Conservation (phyloP, 306 rosid species). For the Arachis hypogaea region DNA sequence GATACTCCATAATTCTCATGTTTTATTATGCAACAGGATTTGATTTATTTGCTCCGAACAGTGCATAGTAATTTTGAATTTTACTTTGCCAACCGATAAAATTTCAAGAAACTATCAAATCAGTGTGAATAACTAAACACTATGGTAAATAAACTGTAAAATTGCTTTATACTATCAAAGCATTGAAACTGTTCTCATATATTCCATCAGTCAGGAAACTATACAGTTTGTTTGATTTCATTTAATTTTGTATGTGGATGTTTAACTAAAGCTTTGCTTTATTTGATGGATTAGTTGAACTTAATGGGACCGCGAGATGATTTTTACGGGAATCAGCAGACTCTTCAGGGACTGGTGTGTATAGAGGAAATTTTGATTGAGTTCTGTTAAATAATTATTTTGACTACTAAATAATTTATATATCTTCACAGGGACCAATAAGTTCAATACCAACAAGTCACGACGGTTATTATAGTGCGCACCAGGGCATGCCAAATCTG, state of each 20-base stretch:
- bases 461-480: constrained; percentile 82
- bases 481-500: constrained; percentile 90
- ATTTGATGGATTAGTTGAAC: constrained; percentile 70
- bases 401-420: constrained; percentile 33
- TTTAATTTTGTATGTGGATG: neutral
- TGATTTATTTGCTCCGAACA: too few relatives aligned
- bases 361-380: constrained; percentile 13
- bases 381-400: constrained; percentile 18
- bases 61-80: too few relatives aligned
- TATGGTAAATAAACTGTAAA: too few relatives aligned
- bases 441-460: constrained; percentile 87
- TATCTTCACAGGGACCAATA: constrained; percentile 77
- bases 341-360: constrained; percentile 90
- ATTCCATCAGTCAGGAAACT: constrained; percentile 4
- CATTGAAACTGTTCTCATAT: too few relatives aligned
- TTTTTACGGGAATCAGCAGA: constrained; percentile 88
- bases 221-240: neutral
- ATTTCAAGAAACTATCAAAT: too few relatives aligned
- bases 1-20: constrained; percentile 35
- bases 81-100: too few relatives aligned
- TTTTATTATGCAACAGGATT: constrained; percentile 20
- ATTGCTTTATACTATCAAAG: too few relatives aligned
- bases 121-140: too few relatives aligned
- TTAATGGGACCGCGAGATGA: constrained; percentile 96
- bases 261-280: neutral